phyloP scores from a whole-genome alignment of 805 yeast genomes.

The Teunomyces kruisii region DNA sequence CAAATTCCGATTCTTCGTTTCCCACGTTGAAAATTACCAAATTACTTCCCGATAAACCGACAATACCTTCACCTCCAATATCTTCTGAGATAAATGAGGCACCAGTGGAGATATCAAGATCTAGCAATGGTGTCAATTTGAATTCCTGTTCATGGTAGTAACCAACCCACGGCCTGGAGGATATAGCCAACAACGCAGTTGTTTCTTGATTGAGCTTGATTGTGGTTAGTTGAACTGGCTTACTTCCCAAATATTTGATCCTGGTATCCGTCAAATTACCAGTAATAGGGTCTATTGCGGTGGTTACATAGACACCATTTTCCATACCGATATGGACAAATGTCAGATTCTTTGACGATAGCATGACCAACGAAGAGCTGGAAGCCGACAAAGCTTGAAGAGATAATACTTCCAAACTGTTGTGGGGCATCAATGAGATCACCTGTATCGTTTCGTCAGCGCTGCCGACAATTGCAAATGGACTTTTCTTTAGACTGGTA shows the following conservation, averaged over 20 bases:
- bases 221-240: slow-evolving; percentile 52
- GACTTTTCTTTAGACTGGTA: slow-evolving; percentile 42
- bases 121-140: slow-evolving; percentile 48
- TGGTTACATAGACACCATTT: slow-evolving; percentile 77
- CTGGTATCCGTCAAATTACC: slow-evolving; percentile 65
- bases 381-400: slow-evolving; percentile 65
- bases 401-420: slow-evolving; percentile 59
- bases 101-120: slow-evolving; percentile 44
- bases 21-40: slow-evolving; percentile 59
- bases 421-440: slow-evolving; percentile 57
- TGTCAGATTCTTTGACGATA: slow-evolving; percentile 10
- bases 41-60: slow-evolving; percentile 55
- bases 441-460: slow-evolving; percentile 70
- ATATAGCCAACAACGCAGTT: slow-evolving; percentile 37
- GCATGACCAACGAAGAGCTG: slow-evolving; percentile 26
- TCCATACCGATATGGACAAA: slow-evolving; percentile 75
- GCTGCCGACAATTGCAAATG: slow-evolving; percentile 68
- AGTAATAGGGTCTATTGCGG: slow-evolving; percentile 53
- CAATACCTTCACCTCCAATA: slow-evolving; percentile 55
- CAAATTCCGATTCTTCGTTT: slow-evolving; percentile 31
- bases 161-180: slow-evolving; percentile 58
- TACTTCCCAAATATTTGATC: slow-evolving; percentile 71
- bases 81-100: slow-evolving; percentile 64
- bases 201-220: slow-evolving; percentile 16
- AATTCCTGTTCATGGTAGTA: slow-evolving; percentile 36